Conservation (phyloP, 176 grass and related monocot species). For the Tillandsia leiboldiana region DNA sequence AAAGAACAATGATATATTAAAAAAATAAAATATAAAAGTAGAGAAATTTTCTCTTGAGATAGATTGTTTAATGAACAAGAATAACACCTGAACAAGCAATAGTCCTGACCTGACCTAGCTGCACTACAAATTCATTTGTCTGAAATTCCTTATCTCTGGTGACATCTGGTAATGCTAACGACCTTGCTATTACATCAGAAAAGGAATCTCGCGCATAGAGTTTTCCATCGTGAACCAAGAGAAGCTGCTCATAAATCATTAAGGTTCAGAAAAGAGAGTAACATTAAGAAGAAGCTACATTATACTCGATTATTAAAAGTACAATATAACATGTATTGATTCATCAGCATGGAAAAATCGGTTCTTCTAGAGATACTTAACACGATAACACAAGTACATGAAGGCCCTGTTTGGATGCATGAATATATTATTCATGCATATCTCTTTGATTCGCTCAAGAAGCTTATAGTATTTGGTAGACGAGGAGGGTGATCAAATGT, state of each 20-base stretch:
- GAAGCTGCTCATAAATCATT: constrained; percentile 42
- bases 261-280: constrained; percentile 14
- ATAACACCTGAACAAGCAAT: constrained; percentile 21
- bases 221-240: constrained; percentile 77
- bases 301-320: too few relatives aligned
- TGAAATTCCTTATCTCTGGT: constrained; percentile 84
- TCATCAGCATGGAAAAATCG: too few relatives aligned
- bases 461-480: too few relatives aligned
- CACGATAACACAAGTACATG: too few relatives aligned
- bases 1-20: neutral
- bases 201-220: constrained; percentile 70
- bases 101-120: constrained; percentile 77
- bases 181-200: constrained; percentile 79
- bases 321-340: too few relatives aligned
- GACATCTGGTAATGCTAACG: constrained; percentile 66
- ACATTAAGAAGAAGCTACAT: neutral
- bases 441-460: too few relatives aligned
- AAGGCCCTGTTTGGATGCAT: too few relatives aligned
- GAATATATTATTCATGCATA: too few relatives aligned
- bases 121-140: constrained; percentile 89
- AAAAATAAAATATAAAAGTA: constrained; percentile 21
- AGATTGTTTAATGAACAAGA: constrained; percentile 5
- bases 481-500: too few relatives aligned
- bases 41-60: constrained; percentile 1
- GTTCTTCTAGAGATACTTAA: too few relatives aligned